phyloP scores from a whole-genome alignment of 495 filamentous ascomycete genomes.

The Achaetomiella virescens region DNA sequence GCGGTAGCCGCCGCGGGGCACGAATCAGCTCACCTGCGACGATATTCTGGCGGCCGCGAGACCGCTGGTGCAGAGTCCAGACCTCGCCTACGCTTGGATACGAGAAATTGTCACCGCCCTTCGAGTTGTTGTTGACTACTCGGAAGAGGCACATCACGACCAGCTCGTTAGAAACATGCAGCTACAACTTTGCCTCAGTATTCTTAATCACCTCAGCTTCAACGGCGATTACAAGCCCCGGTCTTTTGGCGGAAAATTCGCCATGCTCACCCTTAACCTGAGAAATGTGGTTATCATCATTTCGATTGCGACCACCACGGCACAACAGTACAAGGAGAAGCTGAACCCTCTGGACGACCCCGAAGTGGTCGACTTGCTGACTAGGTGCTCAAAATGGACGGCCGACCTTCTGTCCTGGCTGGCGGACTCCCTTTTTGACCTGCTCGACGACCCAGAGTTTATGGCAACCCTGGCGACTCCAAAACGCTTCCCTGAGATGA shows the following conservation, averaged over 20 bases:
- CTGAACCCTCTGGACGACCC: constrained; percentile 58
- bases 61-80: constrained; percentile 41
- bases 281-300: constrained; percentile 64
- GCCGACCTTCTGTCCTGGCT: constrained; percentile 64
- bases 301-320: constrained; percentile 50
- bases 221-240: constrained; percentile 53
- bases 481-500: constrained; percentile 45
- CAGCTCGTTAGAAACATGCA: constrained; percentile 61
- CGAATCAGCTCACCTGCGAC: constrained; percentile 57
- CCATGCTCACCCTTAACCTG: constrained; percentile 67
- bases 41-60: constrained; percentile 66
- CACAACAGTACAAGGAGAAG: constrained; percentile 31
- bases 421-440: constrained; percentile 57
- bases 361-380: constrained; percentile 51
- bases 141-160: constrained; percentile 60
- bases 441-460: constrained; percentile 50
- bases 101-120: constrained; percentile 61
- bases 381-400: constrained; percentile 57
- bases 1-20: constrained; percentile 42
- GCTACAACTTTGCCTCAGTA: constrained; percentile 62
- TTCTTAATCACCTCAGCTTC: constrained; percentile 64
- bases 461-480: constrained; percentile 35
- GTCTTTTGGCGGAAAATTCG: constrained; percentile 58
- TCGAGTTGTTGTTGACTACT: constrained; percentile 62
- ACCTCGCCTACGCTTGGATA: constrained; percentile 49